These are phyloP conservation scores for Cordyceps farinosa DNA, from an alignment of 2,329 filamentous ascomycete genomes.

Conservation along the genomic window DNA sequence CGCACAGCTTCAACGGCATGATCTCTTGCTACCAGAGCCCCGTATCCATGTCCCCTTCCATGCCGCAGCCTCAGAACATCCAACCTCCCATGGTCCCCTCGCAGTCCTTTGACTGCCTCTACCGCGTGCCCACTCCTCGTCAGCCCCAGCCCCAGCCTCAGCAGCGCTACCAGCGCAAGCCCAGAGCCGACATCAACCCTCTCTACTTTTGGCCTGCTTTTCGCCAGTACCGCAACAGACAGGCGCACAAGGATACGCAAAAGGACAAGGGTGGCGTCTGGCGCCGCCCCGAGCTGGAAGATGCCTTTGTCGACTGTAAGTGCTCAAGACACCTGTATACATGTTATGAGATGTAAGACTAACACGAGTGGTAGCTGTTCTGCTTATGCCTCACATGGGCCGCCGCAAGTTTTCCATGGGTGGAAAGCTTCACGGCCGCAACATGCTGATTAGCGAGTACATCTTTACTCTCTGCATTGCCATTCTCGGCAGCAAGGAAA, in stretches of 20 bases:
- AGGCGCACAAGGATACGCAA: constrained; percentile 58
- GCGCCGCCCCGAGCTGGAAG: constrained; percentile 54
- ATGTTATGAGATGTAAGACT: constrained; percentile 22
- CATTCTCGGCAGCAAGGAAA: constrained; percentile 40
- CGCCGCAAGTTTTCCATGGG: constrained; percentile 64
- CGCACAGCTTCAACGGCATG: constrained; percentile 38
- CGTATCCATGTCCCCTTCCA: constrained; percentile 40
- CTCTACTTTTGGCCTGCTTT: constrained; percentile 61
- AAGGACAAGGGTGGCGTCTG: constrained; percentile 58
- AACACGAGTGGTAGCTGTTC: constrained; percentile 45
- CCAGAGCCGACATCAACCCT: constrained; percentile 48
- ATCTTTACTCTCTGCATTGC: constrained; percentile 46
- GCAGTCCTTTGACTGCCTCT: constrained; percentile 43
- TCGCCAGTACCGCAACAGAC: constrained; percentile 62
- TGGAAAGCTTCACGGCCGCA: constrained; percentile 61
- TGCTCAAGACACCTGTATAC: constrained; percentile 22
- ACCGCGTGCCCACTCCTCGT: constrained; percentile 35
- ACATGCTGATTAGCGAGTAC: constrained; percentile 68
- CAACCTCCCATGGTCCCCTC: constrained; percentile 51
- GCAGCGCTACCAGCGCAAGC: constrained; percentile 33
- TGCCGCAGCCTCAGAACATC: constrained; percentile 36
- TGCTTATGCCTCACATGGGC: constrained; percentile 64
- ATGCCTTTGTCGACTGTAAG: constrained; percentile 65
- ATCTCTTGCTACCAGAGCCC: constrained; percentile 44
- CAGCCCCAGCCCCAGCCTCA: constrained; percentile 35